phyloP scores from a whole-genome alignment of 768 basidiomycete species.

The Pleurotus tuber-regium region DNA sequence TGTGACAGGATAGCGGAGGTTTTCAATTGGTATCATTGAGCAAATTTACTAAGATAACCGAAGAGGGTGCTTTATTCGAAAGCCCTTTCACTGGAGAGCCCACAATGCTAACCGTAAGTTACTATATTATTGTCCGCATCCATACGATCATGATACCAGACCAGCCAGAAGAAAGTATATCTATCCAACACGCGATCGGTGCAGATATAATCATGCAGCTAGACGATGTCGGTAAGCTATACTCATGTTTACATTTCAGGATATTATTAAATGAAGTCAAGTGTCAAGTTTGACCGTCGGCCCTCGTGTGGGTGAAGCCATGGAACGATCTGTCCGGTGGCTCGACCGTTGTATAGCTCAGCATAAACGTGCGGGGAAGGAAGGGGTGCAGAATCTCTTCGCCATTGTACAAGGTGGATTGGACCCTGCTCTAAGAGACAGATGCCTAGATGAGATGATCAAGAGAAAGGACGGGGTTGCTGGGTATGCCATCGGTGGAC shows the following conservation, averaged over 20 bases:
- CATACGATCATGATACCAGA: conserved; percentile 3
- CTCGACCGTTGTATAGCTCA: conserved; percentile 82
- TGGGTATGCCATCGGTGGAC: conserved; percentile 89
- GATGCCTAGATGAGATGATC: conserved; percentile 81
- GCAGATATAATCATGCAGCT: conserved; percentile 96
- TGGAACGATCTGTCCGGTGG: conserved; percentile 88
- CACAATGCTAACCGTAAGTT: conserved; percentile 79
- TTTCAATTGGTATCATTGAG: conserved; percentile 85
- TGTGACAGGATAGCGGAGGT: conserved; percentile 76
- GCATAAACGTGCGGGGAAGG: conserved; percentile 67
- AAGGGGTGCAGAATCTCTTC: conserved; percentile 76
- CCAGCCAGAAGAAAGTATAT: conserved; percentile 89
- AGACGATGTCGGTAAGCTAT: conserved; percentile 78
- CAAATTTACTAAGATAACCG: conserved; percentile 84
- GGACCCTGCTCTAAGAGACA: conserved; percentile 64
- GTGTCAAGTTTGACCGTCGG: conserved; percentile 82
- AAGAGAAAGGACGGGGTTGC: conserved; percentile 70
- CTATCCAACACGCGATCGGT: conserved; percentile 87
- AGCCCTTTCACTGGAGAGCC: conserved; percentile 86
- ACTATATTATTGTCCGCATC: conserved; percentile 9
- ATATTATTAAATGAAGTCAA: conserved; percentile 20
- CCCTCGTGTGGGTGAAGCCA: conserved; percentile 82
- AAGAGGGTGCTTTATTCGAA: conserved; percentile 83
- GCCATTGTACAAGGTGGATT: conserved; percentile 92
- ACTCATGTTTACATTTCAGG: neutral